Evolutionary conservation across 176 grass and related monocot genomes (phyloP).

Genomic region (Aegilops tauschii): DNA sequence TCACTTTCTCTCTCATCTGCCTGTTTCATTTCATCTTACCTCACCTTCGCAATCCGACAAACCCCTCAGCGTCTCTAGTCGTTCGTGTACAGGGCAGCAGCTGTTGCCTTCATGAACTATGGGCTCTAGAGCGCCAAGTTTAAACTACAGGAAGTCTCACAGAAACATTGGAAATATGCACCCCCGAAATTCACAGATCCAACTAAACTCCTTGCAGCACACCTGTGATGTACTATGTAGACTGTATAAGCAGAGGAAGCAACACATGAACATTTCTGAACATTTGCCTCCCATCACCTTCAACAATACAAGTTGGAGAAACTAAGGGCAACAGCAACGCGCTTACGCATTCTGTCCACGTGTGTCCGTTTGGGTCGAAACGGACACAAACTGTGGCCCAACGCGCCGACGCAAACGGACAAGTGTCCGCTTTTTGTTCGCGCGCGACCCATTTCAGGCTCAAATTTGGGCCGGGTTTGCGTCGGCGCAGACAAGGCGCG

Average conservation of each 20-base stretch:
- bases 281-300: background rate
- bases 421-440: too few species aligned
- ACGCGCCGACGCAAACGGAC: too few species aligned
- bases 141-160: background rate
- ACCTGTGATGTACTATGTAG: too few species aligned
- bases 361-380: too few species aligned
- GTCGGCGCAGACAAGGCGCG: too few species aligned
- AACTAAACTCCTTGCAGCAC: background rate
- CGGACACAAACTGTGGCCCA: too few species aligned
- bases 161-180: background rate
- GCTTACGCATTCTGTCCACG: too few species aligned
- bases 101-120: background rate
- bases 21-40: background rate
- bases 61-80: background rate
- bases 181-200: background rate
- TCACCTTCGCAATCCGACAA: too few species aligned
- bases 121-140: background rate
- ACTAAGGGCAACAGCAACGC: too few species aligned
- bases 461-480: too few species aligned
- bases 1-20: background rate
- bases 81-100: background rate
- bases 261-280: background rate
- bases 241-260: background rate
- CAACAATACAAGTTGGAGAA: background rate
- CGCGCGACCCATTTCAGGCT: too few species aligned